Base-by-base conservation (phyloP, 78 protist species). In the Isochrysis galbana region DNA sequence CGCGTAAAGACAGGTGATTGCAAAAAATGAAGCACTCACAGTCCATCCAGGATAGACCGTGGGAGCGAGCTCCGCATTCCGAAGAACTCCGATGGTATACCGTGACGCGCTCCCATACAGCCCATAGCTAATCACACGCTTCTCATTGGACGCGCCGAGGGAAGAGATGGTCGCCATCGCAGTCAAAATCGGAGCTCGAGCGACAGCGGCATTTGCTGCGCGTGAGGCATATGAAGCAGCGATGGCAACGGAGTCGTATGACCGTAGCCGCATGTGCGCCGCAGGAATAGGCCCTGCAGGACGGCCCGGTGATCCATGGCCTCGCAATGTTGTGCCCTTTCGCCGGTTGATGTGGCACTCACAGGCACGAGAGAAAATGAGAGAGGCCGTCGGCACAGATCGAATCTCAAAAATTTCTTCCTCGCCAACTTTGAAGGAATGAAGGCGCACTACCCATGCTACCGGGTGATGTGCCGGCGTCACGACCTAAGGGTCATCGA, bases 11-110 rank as follows among this genome's bases (percentile, higher is more conserved):
- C n/a, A n/a, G n/a, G n/a, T n/a, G n/a, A n/a, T n/a, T n/a, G n/a
- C n/a, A n/a, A n/a, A n/a, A n/a, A n/a, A n/a, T n/a, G n/a, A n/a
- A n/a, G n/a, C n/a, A n/a, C n/a, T n/a, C n/a, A 41, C 67, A 5
- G 46, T 41, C 93, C 93, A 91, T 34, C 90, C 93, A 10, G 93
- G 93, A 42, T 29, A 89, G 74, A 41, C 34, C 38, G 2, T 4
- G n/a, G 22, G 2, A 7, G 17, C 36, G 21, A 91, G 44, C 80
- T 67, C 21, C 29, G 77, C 90, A 77, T 91, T 91, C 26, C 32
- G 44, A 22, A 91, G 29, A 2, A 90, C 93, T 42, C 93, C 93
- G 44, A 0, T 3, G 21, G 5, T 25, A 72, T 80, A 90, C 92
- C 29, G 17, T 5, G 46, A 88, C 36, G 21, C 29, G 23, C 25